Evolutionary conservation across 1,139 yeast genomes (phyloP).

Genomic region (Meyerozyma carpophila): DNA sequence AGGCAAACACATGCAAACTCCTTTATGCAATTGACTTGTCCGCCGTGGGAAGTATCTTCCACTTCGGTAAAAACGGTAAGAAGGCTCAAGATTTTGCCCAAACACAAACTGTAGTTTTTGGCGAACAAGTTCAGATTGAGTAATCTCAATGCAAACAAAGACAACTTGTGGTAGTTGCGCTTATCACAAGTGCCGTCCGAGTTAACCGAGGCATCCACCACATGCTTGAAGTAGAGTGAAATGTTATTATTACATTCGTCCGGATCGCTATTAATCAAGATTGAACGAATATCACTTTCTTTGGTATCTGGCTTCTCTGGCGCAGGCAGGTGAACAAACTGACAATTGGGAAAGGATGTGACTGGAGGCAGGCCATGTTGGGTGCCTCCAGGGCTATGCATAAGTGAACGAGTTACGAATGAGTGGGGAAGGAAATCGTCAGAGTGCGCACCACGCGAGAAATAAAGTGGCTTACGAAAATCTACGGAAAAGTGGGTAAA

Average conservation of each 20-base stretch:
- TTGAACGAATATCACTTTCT: constrained; percentile 6
- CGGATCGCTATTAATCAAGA: constrained; percentile 34
- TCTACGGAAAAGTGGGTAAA: neutral
- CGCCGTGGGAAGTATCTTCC: constrained; percentile 3
- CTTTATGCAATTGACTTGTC: constrained; percentile 23
- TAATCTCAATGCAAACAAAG: constrained; percentile 30
- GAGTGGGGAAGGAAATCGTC: neutral
- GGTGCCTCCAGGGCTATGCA: neutral
- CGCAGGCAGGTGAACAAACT: neutral
- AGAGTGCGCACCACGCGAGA: neutral
- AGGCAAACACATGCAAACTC: constrained; percentile 34
- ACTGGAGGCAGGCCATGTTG: neutral
- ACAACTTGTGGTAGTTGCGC: constrained; percentile 27
- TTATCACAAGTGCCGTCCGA: constrained; percentile 6
- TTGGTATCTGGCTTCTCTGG: neutral
- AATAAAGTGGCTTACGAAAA: neutral
- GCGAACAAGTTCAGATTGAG: constrained; percentile 36
- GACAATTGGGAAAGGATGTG: neutral
- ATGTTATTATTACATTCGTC: constrained; percentile 37
- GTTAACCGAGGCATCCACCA: constrained; percentile 26
- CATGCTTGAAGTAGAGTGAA: constrained; percentile 29
- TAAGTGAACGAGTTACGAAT: neutral
- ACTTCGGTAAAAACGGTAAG: constrained; percentile 24
- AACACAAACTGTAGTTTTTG: constrained; percentile 32
- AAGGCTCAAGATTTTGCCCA: constrained; percentile 37